Evolutionary conservation across 148 eudicot species (phyloP), one percentile per base, ranked within the genome.

Genomic region (Diospyros lotus): DNA sequence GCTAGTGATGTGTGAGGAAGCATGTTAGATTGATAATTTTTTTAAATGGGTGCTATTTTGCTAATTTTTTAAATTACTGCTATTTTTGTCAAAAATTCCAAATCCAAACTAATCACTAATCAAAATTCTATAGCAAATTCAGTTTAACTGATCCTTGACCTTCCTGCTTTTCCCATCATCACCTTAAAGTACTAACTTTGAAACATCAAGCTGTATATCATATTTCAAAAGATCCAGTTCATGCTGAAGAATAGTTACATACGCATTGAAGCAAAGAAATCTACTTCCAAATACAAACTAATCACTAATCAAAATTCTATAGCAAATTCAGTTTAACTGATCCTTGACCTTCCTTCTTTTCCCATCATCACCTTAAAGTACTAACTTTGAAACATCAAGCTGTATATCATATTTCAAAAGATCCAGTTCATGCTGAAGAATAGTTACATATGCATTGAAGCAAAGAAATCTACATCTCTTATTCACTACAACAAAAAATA

Each of bases 391-490:
- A 72, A 60, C 18, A 45, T 46, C 18, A 13, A 18, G 42, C 9
- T 48, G 54, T 71, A 62, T 61, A 4, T 4, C 28, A 60, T 73
- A 2, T 15, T 9, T 42, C 17, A 46, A 50, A 43, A 0, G 28
- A 38, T 48, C 13, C 1, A 62, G 12, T 46, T 73, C n/a, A 9
- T 15, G 38, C 50, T 73, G 53, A 58, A 60, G 56, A 73, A 39
- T 48, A 48, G 67, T 28, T 59, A 73, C 68, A 62, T 48, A 17
- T 2, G 60, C 38, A 46, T 8, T 17, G 2, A 18, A 72, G 40
- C 63, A 72, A n/a, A 12, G 13, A 48, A 73, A 73, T 72, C 60
- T 66, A 58, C 72, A 45, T 45, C 58, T 67, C 66, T 77, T 72
- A 66, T 78, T 78, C 59, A 60, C 70, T 18, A 62, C 40, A 48